phyloP scores from a whole-genome alignment of 768 basidiomycete species.

The Amanita pseudoporphyria region DNA sequence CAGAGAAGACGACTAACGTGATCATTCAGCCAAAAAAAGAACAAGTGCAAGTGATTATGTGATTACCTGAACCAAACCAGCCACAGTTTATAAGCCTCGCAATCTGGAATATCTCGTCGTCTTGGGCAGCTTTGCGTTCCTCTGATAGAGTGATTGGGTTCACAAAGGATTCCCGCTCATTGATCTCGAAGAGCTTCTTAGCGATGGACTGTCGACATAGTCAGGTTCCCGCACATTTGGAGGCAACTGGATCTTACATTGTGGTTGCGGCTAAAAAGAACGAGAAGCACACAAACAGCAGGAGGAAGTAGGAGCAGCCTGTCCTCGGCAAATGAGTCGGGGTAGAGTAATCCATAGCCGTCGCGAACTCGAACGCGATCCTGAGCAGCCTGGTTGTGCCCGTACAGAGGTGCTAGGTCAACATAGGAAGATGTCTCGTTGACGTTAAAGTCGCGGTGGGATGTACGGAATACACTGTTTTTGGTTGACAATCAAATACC shows the following conservation, averaged over 20 bases:
- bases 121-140: slow-evolving; percentile 32
- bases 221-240: neutral
- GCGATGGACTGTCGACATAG: slow-evolving; percentile 59
- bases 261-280: slow-evolving; percentile 88
- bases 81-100: slow-evolving; percentile 69
- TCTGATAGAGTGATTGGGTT: slow-evolving; percentile 41
- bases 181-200: slow-evolving; percentile 66
- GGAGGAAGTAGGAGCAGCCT: slow-evolving; percentile 74
- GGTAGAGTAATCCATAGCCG: slow-evolving; percentile 57
- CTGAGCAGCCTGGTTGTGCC: slow-evolving; percentile 54
- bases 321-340: slow-evolving; percentile 74
- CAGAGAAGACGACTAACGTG: slow-evolving; percentile 55
- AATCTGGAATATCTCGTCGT: slow-evolving; percentile 80
- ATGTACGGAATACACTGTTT: slow-evolving; percentile 73
- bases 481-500: neutral
- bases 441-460: slow-evolving; percentile 51
- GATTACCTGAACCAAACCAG: slow-evolving; percentile 58
- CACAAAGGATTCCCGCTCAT: slow-evolving; percentile 57
- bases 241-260: slow-evolving; percentile 41
- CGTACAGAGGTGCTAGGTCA: slow-evolving; percentile 78
- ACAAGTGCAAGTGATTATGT: neutral
- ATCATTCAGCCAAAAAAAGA: slow-evolving; percentile 2
- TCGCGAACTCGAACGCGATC: slow-evolving; percentile 45
- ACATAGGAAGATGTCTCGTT: slow-evolving; percentile 87
- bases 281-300: slow-evolving; percentile 59